Conservation (phyloP, 345 rosid genomes). For the Pugionium cornutum region DNA sequence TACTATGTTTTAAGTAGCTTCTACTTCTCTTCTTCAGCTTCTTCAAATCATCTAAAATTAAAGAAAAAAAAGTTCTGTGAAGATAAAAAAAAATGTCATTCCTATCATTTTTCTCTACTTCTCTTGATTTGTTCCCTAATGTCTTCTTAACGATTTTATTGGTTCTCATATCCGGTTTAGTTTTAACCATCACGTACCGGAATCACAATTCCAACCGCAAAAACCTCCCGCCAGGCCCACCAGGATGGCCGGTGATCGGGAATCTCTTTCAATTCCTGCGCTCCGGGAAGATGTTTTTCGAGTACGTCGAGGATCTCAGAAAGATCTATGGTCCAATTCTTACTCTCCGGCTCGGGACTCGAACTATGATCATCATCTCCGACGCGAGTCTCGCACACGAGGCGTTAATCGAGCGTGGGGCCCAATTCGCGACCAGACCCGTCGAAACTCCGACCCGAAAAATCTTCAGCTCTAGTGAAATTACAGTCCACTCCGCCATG, state of each 20-base stretch:
- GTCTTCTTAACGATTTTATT: slow-evolving; percentile 25
- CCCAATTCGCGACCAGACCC: slow-evolving; percentile 63
- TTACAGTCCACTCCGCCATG: slow-evolving; percentile 74
- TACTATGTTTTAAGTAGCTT: slow-evolving; percentile 5
- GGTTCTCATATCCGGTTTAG: slow-evolving; percentile 45
- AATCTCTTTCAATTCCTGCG: slow-evolving; percentile 66
- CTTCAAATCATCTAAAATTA: neutral
- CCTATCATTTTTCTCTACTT: neutral
- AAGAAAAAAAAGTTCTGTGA: neutral
- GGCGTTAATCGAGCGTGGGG: slow-evolving; percentile 60
- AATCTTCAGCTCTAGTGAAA: slow-evolving; percentile 77
- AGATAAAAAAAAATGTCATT: neutral
- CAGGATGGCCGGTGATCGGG: slow-evolving; percentile 84
- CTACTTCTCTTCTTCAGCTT: neutral
- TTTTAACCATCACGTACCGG: slow-evolving; percentile 39
- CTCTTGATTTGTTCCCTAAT: neutral
- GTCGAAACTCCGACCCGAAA: slow-evolving; percentile 72
- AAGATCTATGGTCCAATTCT: slow-evolving; percentile 61
- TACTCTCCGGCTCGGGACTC: slow-evolving; percentile 70
- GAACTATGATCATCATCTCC: slow-evolving; percentile 60
- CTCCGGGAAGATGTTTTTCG: slow-evolving; percentile 70
- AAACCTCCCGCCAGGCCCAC: slow-evolving; percentile 81
- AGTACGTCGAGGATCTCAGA: slow-evolving; percentile 52
- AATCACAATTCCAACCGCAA: slow-evolving; percentile 20
- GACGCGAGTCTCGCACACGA: slow-evolving; percentile 68